phyloP scores from a whole-genome alignment of 1,139 yeast species.

The Pichia sp. region DNA sequence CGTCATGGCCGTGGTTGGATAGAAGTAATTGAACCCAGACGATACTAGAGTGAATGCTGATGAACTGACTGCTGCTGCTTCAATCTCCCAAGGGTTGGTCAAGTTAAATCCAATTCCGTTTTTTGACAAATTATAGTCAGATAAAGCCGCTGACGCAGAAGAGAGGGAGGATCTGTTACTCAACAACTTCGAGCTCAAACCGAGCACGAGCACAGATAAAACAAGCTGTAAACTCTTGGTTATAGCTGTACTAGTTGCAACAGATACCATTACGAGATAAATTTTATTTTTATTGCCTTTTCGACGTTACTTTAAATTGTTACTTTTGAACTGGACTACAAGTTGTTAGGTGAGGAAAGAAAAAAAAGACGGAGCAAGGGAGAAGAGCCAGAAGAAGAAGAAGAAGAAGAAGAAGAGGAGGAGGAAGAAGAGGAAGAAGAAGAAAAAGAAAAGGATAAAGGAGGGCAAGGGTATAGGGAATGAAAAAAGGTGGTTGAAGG shows the following conservation, averaged over 20 bases:
- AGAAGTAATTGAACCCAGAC: conserved; percentile 15
- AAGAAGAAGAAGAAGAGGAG: background rate
- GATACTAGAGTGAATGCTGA: conserved; percentile 17
- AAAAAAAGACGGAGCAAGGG: background rate
- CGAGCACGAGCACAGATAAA: conserved; percentile 15
- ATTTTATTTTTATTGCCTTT: background rate
- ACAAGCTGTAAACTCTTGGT: conserved; percentile 28
- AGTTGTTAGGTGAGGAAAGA: background rate
- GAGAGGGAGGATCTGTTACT: background rate
- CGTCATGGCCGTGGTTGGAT: conserved; percentile 9
- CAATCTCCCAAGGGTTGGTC: conserved; percentile 20
- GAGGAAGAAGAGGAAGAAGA: background rate
- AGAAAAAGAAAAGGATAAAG: background rate
- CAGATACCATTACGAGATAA: background rate
- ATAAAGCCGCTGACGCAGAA: conserved; percentile 3
- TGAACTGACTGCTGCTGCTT: conserved; percentile 20
- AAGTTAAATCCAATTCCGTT: conserved; percentile 16
- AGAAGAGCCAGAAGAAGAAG: background rate
- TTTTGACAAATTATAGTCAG: conserved; percentile 9
- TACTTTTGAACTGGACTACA: background rate
- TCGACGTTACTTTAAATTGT: background rate
- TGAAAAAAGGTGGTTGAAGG: background rate
- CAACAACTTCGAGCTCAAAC: conserved; percentile 2
- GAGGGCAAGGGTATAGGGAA: background rate
- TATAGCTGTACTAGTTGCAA: background rate